Evolutionary conservation across 129 eudicot species (phyloP), one percentile per base, ranked within the genome.

Genomic region (Smallanthus sonchifolius): DNA sequence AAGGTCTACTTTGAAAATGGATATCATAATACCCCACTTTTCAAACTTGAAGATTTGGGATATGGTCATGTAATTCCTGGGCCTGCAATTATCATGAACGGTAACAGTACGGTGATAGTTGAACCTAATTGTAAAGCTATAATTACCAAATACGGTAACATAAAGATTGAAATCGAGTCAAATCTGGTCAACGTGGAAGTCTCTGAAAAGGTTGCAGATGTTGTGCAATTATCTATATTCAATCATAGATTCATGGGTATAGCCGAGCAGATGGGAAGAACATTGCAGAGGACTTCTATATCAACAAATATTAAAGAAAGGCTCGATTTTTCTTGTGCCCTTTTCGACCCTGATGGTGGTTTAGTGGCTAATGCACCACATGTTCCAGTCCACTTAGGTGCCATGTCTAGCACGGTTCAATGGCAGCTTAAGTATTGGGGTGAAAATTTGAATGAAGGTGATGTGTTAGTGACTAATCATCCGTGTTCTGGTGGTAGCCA

Each of bases 191-290:
- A 57, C 45, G 82, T 77, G 63, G 79, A 90, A 71, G 81, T 84
- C 7, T 63, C 91, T 0, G 88, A 83, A 69, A 83, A 90, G 42
- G 91, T 88, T 47, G 97, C 97, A 42, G 99, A 94, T 79, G 99
- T 94, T 34, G 99, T 94, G 72, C 99, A 91, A 34, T 85, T 94
- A 38, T 94, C 99, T 14, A 94, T 94, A 20, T 94, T 94, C 75
- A 94, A 94, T 70, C 87, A 94, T 67, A 83, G 97, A 65, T 94
- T 94, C 72, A 94, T 94, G 99, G 99, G 99, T 49, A 94, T 94
- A 78, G 99, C 99, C 42, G 99, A 94, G 73, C 99, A 94, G 73
- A 94, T 94, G 99, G 99, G 99, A 6, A 87, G 99, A 1, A 94
- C 99, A 45, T 72, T 94, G 11, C 99, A 94, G 75, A 87, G 99